Percentiles rank a stretch among this genome's conserved stretches.
Conservation (phyloP, 2,329 filamentous ascomycete genomes). For the Cercospora sp. region DNA sequence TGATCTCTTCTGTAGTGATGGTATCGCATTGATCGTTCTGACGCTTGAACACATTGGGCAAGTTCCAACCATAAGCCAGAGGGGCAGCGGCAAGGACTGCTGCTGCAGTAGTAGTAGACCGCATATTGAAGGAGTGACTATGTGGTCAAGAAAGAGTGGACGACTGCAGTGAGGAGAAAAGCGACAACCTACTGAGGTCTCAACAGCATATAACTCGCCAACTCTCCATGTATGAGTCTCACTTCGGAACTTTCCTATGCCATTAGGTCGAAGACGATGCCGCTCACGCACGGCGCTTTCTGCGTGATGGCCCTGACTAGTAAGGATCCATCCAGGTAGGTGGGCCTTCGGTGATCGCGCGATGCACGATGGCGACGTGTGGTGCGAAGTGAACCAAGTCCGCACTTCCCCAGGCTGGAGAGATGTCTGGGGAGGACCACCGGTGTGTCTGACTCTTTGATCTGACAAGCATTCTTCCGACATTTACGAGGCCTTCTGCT, state of each 20-base stretch:
- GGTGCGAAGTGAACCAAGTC: background rate
- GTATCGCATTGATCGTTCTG: constrained; percentile 23
- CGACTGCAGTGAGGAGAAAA: background rate
- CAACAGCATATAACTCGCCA: constrained; percentile 6
- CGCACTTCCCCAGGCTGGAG: background rate
- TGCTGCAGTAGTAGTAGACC: constrained; percentile 15
- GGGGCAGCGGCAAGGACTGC: constrained; percentile 18
- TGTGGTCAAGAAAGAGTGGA: background rate
- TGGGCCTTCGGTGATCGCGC: background rate
- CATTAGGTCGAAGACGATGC: background rate
- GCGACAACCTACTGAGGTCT: background rate
- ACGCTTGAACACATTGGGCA: background rate
- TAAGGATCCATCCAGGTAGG: background rate
- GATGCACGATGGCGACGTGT: background rate
- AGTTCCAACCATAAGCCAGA: background rate
- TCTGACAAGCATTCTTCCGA: background rate
- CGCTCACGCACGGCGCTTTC: background rate
- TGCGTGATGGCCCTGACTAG: background rate
- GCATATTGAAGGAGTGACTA: constrained; percentile 11
- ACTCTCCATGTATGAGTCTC: background rate
- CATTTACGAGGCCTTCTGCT: background rate
- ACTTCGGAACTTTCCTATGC: background rate
- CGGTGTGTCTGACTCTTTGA: background rate
- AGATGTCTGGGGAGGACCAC: background rate
- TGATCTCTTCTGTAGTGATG: constrained; percentile 38